phyloP scores from a whole-genome alignment of 2,329 filamentous ascomycete genomes.

The Zelopaecilomyces penicillatus region DNA sequence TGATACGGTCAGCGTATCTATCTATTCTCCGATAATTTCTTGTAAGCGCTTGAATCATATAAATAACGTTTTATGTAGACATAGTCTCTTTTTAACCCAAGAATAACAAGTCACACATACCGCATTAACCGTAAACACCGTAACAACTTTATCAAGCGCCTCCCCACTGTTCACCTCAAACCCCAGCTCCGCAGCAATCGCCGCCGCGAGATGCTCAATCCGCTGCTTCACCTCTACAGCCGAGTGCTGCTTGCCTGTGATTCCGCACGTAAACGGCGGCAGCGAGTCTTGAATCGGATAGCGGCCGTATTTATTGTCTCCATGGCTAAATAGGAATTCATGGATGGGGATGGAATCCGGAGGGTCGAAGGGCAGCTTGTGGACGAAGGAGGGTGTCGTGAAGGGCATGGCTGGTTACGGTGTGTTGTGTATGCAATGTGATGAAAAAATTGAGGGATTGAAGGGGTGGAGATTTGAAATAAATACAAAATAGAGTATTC shows the following conservation, averaged over 20 bases:
- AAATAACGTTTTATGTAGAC: not conserved
- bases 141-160: slow-evolving; percentile 70
- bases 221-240: slow-evolving; percentile 53
- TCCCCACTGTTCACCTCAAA: slow-evolving; percentile 61
- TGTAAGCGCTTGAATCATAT: not conserved
- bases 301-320: slow-evolving; percentile 46
- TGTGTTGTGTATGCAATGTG: not conserved
- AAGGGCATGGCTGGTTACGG: slow-evolving; percentile 11
- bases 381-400: slow-evolving; percentile 8
- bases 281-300: slow-evolving; percentile 49
- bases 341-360: slow-evolving; percentile 60
- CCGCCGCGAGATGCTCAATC: slow-evolving; percentile 50
- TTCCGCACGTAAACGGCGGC: slow-evolving; percentile 63
- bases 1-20: slow-evolving; percentile 47
- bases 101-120: slow-evolving; percentile 14
- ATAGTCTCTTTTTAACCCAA: too few species aligned
- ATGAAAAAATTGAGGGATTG: not conserved
- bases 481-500: too few species aligned
- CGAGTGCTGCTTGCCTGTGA: slow-evolving; percentile 57
- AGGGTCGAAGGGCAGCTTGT: slow-evolving; percentile 7
- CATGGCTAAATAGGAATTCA: slow-evolving; percentile 64
- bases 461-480: too few species aligned
- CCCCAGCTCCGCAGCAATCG: slow-evolving; percentile 55
- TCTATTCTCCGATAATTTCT: slow-evolving; percentile 45
- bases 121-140: slow-evolving; percentile 65